phyloP scores from a whole-genome alignment of 768 basidiomycete genomes.

The Tulasnella sp. region DNA sequence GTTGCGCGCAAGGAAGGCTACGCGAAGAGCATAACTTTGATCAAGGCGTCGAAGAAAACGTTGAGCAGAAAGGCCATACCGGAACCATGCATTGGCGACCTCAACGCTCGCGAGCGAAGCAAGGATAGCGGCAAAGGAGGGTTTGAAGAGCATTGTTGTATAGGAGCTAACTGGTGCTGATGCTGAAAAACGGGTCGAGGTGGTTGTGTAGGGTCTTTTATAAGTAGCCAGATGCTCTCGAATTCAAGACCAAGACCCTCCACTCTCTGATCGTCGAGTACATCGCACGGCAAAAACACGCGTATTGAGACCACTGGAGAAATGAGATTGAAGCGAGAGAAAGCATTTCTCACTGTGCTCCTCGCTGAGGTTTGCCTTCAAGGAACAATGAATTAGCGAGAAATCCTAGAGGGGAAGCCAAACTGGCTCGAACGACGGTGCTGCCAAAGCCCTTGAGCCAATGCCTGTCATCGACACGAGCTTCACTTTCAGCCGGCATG shows the following conservation, averaged over 20 bases:
- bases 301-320: neutral
- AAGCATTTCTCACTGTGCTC: neutral
- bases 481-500: neutral
- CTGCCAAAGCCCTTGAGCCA: neutral
- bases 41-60: neutral
- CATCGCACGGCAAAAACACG: neutral
- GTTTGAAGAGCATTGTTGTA: neutral
- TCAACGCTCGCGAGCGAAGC: neutral
- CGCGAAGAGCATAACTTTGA: neutral
- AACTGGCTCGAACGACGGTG: neutral
- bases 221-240: neutral
- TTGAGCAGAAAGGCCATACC: neutral
- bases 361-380: neutral
- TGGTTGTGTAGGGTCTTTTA: neutral
- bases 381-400: neutral
- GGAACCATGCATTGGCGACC: conserved; percentile 9
- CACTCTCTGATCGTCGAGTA: too few relatives aligned
- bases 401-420: neutral
- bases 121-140: neutral
- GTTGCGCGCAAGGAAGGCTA: conserved; percentile 2
- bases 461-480: neutral
- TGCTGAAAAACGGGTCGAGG: neutral
- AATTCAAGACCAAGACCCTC: neutral
- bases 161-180: neutral
- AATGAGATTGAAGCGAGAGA: neutral